Conservation (phyloP, 164 flowering plant genomes). For the Vitis rupestris region DNA sequence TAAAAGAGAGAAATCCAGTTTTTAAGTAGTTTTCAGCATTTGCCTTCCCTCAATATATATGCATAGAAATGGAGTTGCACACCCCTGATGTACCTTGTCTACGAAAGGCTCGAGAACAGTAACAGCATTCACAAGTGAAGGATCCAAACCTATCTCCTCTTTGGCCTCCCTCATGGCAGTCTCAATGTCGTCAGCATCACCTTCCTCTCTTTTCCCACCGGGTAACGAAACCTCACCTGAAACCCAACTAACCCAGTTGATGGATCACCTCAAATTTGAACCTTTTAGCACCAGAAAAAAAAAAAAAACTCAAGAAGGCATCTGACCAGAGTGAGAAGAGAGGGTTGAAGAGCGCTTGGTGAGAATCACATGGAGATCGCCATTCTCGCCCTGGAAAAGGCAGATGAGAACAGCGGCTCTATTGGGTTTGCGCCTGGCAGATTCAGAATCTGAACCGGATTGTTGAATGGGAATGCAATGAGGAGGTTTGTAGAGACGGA, state of each 20-base stretch:
- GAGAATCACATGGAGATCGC: slow-evolving; percentile 38
- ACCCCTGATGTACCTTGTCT: slow-evolving; percentile 37
- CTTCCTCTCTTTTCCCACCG: slow-evolving; percentile 64
- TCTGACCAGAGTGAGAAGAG: slow-evolving; percentile 34
- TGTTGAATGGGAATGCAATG: not conserved
- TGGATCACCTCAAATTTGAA: not conserved
- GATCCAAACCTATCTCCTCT: slow-evolving; percentile 73
- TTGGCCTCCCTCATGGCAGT: slow-evolving; percentile 69
- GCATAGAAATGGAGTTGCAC: not conserved
- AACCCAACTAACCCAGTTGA: not conserved
- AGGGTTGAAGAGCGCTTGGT: slow-evolving; percentile 39
- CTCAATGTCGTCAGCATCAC: slow-evolving; percentile 44
- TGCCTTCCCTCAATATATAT: too few relatives aligned
- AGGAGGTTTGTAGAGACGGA: slow-evolving; percentile 16
- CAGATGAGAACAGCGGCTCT: slow-evolving; percentile 55
- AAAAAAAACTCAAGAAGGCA: not conserved
- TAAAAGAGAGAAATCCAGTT: too few relatives aligned
- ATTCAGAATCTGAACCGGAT: not conserved
- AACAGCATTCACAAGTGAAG: slow-evolving; percentile 48
- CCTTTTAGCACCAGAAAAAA: not conserved
- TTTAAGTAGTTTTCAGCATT: too few relatives aligned
- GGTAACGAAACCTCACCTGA: slow-evolving; percentile 75
- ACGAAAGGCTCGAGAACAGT: slow-evolving; percentile 47
- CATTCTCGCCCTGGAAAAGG: slow-evolving; percentile 40
- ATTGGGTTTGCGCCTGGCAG: slow-evolving; percentile 5